These are phyloP conservation scores for Colletotrichum costaricense DNA, from an alignment of 2,329 filamentous ascomycete species.

Conservation along the genomic window DNA sequence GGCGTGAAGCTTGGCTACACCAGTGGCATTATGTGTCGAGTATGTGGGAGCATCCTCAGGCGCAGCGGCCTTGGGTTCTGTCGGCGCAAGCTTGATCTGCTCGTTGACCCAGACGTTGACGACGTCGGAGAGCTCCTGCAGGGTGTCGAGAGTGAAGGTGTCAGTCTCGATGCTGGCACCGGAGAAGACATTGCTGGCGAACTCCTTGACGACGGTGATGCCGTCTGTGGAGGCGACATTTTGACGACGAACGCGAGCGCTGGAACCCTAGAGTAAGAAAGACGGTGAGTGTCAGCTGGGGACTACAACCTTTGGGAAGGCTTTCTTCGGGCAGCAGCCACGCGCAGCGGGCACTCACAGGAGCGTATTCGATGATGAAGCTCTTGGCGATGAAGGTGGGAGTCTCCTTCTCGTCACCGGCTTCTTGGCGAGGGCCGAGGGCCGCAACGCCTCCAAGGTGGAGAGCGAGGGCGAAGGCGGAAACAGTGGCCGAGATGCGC, in stretches of 20 bases:
- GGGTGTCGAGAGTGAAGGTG: slow-evolving; percentile 41
- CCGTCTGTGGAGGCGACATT: slow-evolving; percentile 36
- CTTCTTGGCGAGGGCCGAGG: slow-evolving; percentile 14
- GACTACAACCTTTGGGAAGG: slow-evolving; percentile 10
- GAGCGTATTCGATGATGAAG: slow-evolving; percentile 40
- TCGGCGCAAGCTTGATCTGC: slow-evolving; percentile 35
- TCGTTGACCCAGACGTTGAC: slow-evolving; percentile 49
- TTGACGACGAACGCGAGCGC: slow-evolving; percentile 35
- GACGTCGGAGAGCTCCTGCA: slow-evolving; percentile 48
- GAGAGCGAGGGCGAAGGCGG: slow-evolving; percentile 27
- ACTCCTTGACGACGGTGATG: slow-evolving; percentile 41
- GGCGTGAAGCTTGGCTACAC: slow-evolving; percentile 51
- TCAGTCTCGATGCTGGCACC: slow-evolving; percentile 45
- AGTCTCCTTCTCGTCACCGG: not conserved
- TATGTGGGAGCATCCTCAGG: slow-evolving; percentile 38
- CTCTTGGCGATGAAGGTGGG: slow-evolving; percentile 33
- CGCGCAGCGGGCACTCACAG: slow-evolving; percentile 34
- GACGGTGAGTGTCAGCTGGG: slow-evolving; percentile 8
- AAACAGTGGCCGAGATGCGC: slow-evolving; percentile 34
- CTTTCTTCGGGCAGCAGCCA: slow-evolving; percentile 14
- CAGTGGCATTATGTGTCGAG: slow-evolving; percentile 50
- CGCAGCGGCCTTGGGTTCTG: slow-evolving; percentile 24
- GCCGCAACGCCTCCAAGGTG: slow-evolving; percentile 28
- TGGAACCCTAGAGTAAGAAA: slow-evolving; percentile 7
- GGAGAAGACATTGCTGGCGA: slow-evolving; percentile 42